Percentiles rank a stretch among this genome's conserved stretches.
Evolutionary conservation across 129 eudicot species (phyloP).

Genomic region (Centrapalus pauciflorus): DNA sequence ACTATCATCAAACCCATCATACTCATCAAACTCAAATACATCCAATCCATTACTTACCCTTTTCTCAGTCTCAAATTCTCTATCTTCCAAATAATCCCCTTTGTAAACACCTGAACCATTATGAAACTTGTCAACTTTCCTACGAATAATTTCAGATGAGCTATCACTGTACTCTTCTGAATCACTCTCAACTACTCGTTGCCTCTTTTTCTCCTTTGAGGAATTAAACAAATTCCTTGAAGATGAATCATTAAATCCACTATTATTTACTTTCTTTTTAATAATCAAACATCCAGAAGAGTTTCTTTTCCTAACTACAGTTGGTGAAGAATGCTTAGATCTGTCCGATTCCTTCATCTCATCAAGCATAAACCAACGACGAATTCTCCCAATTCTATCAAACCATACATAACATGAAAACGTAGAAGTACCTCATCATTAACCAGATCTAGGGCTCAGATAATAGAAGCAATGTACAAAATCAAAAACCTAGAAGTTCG

Average conservation of each 20-base stretch:
- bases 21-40: slow-evolving; percentile 58
- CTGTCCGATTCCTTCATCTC: slow-evolving; percentile 45
- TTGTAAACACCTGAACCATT: slow-evolving; percentile 27
- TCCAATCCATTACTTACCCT: slow-evolving; percentile 36
- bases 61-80: slow-evolving; percentile 30
- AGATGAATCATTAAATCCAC: slow-evolving; percentile 36
- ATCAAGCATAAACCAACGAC: slow-evolving; percentile 10
- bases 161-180: slow-evolving; percentile 57
- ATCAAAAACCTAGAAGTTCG: no score
- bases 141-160: slow-evolving; percentile 34
- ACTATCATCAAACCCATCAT: slow-evolving; percentile 51
- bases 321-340: slow-evolving; percentile 38
- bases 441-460: no score
- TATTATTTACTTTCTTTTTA: slow-evolving; percentile 42
- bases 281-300: slow-evolving; percentile 65
- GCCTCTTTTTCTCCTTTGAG: slow-evolving; percentile 46
- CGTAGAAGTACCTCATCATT: no score
- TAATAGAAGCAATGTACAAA: no score
- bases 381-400: slow-evolving; percentile 6
- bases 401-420: slow-evolving; percentile 1
- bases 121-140: slow-evolving; percentile 25
- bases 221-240: slow-evolving; percentile 13
- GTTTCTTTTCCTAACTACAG: slow-evolving; percentile 54
- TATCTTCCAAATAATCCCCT: slow-evolving; percentile 19
- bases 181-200: slow-evolving; percentile 37